Evolutionary conservation across 2,329 filamentous ascomycete species (phyloP).

Genomic region (Aspergillus fumigatus): DNA sequence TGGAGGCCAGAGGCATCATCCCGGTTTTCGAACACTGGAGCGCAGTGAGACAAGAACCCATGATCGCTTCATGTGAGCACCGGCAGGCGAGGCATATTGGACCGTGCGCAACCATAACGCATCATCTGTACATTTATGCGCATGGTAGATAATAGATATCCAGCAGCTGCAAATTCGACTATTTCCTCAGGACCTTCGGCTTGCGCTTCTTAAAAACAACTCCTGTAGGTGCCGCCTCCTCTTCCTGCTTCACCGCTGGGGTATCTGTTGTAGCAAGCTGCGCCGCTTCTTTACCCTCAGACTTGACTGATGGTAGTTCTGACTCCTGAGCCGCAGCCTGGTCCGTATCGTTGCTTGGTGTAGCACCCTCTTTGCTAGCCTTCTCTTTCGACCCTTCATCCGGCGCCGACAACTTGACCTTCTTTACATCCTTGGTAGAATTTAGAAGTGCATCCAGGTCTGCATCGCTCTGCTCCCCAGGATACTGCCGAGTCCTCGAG

Average conservation of each 20-base stretch:
- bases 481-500: constrained; percentile 37
- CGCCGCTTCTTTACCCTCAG: constrained; percentile 21
- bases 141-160: neutral
- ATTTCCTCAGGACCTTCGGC: constrained; percentile 41
- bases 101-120: neutral
- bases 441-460: constrained; percentile 42
- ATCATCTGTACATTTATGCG: neutral
- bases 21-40: neutral
- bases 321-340: constrained; percentile 8
- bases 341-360: constrained; percentile 2
- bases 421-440: constrained; percentile 38
- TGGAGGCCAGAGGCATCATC: neutral
- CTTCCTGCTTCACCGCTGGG: constrained; percentile 9
- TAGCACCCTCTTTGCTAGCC: constrained; percentile 15
- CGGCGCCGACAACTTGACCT: constrained; percentile 19
- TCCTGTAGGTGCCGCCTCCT: constrained; percentile 23
- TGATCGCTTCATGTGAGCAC: neutral
- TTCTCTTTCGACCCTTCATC: constrained; percentile 7
- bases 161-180: neutral
- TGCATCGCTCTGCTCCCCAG: constrained; percentile 33
- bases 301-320: constrained; percentile 17
- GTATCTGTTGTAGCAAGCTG: constrained; percentile 3
- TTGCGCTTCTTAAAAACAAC: constrained; percentile 49
- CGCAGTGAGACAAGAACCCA: neutral
- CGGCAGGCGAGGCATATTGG: neutral